Evolutionary conservation across 2,329 filamentous ascomycete genomes (phyloP).

Genomic region (Leptographium galeiforme): DNA sequence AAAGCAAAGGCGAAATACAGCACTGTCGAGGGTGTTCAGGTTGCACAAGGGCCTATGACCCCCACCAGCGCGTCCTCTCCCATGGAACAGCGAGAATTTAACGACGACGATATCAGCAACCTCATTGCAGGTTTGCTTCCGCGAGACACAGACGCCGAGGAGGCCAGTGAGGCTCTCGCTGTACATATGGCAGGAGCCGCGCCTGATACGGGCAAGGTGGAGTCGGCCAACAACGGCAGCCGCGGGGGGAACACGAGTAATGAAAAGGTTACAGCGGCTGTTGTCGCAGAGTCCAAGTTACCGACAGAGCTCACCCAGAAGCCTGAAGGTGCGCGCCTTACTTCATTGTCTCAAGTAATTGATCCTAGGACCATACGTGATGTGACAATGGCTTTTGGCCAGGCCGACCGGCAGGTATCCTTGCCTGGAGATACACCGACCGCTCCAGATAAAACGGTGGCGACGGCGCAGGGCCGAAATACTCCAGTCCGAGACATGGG

Average conservation of each 20-base stretch:
- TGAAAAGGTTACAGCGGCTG: no score
- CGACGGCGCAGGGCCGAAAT: no score
- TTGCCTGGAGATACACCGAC: background rate
- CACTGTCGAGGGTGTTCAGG: background rate
- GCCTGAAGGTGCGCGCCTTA: no score
- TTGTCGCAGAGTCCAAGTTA: no score
- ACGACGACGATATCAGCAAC: conserved; percentile 3
- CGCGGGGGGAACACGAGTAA: no score
- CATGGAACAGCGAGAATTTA: background rate
- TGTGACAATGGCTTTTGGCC: no score
- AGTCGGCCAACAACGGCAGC: background rate
- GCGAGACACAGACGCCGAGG: background rate
- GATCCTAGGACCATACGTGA: no score
- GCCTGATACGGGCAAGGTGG: background rate
- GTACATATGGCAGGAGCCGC: background rate
- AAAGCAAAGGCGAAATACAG: background rate
- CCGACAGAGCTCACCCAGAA: no score
- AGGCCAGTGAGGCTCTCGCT: background rate
- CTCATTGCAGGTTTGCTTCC: conserved; percentile 4
- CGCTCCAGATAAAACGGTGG: background rate
- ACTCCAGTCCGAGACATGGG: no score
- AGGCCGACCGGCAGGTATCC: no score
- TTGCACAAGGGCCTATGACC: background rate
- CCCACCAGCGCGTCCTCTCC: background rate
- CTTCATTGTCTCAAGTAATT: no score